Evolutionary conservation across 2,329 filamentous ascomycete species (phyloP).

Genomic region (Fusarium dimerum): DNA sequence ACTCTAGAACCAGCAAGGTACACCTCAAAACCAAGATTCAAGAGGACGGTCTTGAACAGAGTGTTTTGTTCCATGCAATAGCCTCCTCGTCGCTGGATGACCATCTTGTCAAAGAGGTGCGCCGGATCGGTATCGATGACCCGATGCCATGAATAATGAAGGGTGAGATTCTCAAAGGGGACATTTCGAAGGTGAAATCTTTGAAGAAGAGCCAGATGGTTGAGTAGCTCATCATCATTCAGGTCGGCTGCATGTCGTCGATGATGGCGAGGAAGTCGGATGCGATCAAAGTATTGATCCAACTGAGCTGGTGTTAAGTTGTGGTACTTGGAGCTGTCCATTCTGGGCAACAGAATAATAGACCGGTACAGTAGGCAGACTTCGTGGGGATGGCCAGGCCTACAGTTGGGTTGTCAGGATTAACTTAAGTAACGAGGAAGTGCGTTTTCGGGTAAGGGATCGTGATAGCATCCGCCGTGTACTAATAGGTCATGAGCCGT

Average conservation of each 20-base stretch:
- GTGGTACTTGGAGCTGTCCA: neutral
- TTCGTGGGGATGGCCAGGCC: neutral
- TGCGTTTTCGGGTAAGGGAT: neutral
- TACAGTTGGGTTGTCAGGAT: too few species aligned
- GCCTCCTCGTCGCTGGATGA: slow-evolving; percentile 43
- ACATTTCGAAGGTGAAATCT: slow-evolving; percentile 48
- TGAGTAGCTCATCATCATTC: slow-evolving; percentile 21
- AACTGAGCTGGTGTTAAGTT: slow-evolving; percentile 7
- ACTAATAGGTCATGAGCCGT: neutral
- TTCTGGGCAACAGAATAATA: neutral
- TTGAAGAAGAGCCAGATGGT: slow-evolving; percentile 34
- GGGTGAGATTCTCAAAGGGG: slow-evolving; percentile 55
- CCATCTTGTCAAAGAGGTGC: slow-evolving; percentile 44
- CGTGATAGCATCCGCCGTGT: neutral
- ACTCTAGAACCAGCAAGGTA: slow-evolving; percentile 52
- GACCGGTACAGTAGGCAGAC: neutral
- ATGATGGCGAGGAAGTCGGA: slow-evolving; percentile 6
- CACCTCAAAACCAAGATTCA: slow-evolving; percentile 49
- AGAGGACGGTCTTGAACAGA: slow-evolving; percentile 49
- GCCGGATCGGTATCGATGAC: slow-evolving; percentile 41
- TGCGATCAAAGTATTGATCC: slow-evolving; percentile 16
- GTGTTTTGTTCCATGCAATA: slow-evolving; percentile 54
- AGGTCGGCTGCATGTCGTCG: neutral
- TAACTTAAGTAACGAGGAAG: neutral
- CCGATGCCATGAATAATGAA: slow-evolving; percentile 49